Evolutionary conservation across 2,329 filamentous ascomycete genomes (phyloP).

Genomic region (Xylaria sp.): DNA sequence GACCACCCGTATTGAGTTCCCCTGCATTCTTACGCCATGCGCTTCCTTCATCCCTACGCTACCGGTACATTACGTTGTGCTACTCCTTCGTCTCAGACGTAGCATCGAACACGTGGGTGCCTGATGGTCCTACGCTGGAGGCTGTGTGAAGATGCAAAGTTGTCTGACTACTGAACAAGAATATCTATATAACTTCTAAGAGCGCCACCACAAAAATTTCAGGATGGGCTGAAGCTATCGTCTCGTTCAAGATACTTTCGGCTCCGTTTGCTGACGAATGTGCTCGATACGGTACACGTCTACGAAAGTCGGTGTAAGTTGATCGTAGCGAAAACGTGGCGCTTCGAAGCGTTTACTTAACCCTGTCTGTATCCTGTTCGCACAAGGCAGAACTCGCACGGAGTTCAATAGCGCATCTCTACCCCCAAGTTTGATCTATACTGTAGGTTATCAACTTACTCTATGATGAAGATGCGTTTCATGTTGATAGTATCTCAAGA

Average conservation of each 20-base stretch:
- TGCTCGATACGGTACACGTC: background rate
- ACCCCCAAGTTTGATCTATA: background rate
- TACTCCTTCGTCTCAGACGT: conserved; percentile 4
- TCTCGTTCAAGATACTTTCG: background rate
- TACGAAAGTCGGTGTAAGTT: background rate
- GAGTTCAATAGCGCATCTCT: background rate
- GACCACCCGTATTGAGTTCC: conserved; percentile 6
- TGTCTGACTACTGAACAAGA: background rate
- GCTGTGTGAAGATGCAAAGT: background rate
- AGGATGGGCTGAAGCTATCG: background rate
- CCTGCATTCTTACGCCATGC: conserved; percentile 21
- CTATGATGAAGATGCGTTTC: background rate
- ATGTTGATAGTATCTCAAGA: background rate
- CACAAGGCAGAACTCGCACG: background rate
- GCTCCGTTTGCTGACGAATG: background rate
- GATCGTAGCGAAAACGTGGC: background rate
- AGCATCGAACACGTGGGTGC: conserved; percentile 9
- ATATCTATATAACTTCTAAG: conserved; percentile 19
- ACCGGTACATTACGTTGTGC: background rate
- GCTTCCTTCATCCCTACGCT: background rate
- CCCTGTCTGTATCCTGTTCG: background rate
- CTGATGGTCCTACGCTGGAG: background rate
- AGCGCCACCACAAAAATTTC: conserved; percentile 9
- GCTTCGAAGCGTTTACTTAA: background rate
- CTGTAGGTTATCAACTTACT: background rate